Percentiles rank a stretch among this genome's conserved stretches.
Conservation (phyloP, 352 stramenopile genomes). For the Globisporangium paddicum region DNA sequence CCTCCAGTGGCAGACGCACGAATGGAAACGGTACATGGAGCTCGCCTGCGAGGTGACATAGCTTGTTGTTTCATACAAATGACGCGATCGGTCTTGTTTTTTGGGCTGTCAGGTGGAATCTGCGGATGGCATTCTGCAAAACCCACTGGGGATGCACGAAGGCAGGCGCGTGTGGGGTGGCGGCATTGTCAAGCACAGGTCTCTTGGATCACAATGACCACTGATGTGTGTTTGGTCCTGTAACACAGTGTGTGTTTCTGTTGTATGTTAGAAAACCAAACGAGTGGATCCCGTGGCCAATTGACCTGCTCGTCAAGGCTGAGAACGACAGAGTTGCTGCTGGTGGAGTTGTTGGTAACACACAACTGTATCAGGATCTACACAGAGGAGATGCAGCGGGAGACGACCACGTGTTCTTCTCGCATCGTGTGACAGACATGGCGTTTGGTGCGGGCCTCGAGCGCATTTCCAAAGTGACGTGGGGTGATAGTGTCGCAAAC, state of each 20-base stretch:
- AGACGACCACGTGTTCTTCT: slow-evolving; percentile 3
- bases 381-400: too few species aligned
- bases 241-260: not conserved
- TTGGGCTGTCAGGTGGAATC: slow-evolving; percentile 24
- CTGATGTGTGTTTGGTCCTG: not conserved
- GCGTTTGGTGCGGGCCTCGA: slow-evolving; percentile 36
- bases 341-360: not conserved
- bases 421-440: slow-evolving; percentile 45
- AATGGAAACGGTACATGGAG: slow-evolving; percentile 6
- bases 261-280: slow-evolving; percentile 18
- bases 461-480: slow-evolving; percentile 35
- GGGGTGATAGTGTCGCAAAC: slow-evolving; percentile 43
- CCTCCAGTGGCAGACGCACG: not conserved
- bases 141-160: slow-evolving; percentile 43
- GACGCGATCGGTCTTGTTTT: not conserved
- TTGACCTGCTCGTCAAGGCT: slow-evolving; percentile 51
- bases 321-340: slow-evolving; percentile 20
- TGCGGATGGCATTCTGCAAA: slow-evolving; percentile 36
- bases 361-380: not conserved
- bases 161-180: slow-evolving; percentile 58
- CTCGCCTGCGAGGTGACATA: too few species aligned
- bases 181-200: slow-evolving; percentile 51
- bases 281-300: slow-evolving; percentile 48
- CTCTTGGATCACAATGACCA: not conserved
- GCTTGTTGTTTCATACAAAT: not conserved